These are phyloP conservation scores for Delphinella strobiligena DNA, from an alignment of 2,329 filamentous ascomycete species.

Conservation along the genomic window DNA sequence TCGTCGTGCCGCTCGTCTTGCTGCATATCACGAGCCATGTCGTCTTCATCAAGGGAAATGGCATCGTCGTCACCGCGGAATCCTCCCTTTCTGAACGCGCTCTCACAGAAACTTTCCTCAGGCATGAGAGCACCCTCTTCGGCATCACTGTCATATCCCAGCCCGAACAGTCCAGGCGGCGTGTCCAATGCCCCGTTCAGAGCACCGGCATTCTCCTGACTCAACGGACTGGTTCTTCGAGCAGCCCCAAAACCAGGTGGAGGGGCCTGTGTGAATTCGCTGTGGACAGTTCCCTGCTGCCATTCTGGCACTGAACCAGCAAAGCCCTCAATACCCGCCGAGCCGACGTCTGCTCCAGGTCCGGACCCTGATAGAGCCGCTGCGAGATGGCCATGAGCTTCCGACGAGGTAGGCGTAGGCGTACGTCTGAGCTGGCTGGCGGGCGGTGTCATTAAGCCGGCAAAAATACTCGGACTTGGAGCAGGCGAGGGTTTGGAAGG, in stretches of 20 bases:
- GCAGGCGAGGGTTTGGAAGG: constrained; percentile 46
- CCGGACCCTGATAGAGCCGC: no score
- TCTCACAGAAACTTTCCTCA: no score
- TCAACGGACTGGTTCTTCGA: background rate
- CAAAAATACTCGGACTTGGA: constrained; percentile 51
- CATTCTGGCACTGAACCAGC: background rate
- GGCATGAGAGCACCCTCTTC: background rate
- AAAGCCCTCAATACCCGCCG: no score
- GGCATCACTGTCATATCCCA: background rate
- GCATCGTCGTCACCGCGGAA: background rate
- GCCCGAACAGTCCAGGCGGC: background rate
- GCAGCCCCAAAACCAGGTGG: background rate
- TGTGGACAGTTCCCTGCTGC: background rate
- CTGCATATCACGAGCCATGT: constrained; percentile 7
- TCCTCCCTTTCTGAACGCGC: no score
- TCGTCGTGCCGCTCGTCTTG: no score
- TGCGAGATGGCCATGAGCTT: no score
- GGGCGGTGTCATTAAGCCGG: constrained; percentile 82
- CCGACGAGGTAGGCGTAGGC: constrained; percentile 30
- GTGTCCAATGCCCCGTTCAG: no score
- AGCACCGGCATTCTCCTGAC: no score
- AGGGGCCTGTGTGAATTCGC: background rate
- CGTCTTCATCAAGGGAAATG: background rate
- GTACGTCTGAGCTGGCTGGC: constrained; percentile 58
- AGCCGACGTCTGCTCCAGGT: no score